Conservation (phyloP, 139 green algal species). For the Coccomyxa sp. region DNA sequence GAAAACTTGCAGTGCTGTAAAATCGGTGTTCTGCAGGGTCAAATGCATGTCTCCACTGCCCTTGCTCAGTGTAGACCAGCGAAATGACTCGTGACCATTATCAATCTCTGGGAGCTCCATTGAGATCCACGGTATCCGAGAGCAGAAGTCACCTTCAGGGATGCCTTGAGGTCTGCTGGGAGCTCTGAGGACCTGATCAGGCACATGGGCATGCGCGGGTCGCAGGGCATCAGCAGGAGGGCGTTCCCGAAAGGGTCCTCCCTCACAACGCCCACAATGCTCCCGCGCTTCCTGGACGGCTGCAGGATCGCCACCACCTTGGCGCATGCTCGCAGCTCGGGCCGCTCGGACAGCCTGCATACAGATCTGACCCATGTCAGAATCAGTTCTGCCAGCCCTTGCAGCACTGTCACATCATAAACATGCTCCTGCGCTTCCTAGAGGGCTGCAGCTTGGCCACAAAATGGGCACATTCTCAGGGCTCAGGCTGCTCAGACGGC, state of each 20-base stretch:
- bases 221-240: slow-evolving; percentile 55
- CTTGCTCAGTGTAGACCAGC: neutral
- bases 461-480: no score
- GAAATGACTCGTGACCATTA: no score
- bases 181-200: slow-evolving; percentile 20
- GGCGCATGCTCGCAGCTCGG: slow-evolving; percentile 36
- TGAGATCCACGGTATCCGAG: neutral
- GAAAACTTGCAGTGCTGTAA: neutral
- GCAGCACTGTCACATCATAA: no score
- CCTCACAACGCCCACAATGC: slow-evolving; percentile 71
- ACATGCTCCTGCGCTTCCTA: no score
- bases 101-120: neutral
- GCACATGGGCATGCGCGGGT: slow-evolving; percentile 58
- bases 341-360: slow-evolving; percentile 17
- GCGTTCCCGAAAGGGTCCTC: slow-evolving; percentile 22
- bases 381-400: no score
- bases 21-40: neutral
- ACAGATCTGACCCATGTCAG: no score
- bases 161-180: neutral
- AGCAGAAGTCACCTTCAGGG: slow-evolving; percentile 3
- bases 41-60: no score
- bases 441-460: no score
- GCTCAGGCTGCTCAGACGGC: no score
- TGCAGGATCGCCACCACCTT: slow-evolving; percentile 71
- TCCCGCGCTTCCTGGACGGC: slow-evolving; percentile 43